phyloP scores from a whole-genome alignment of 306 rosid genomes.

The Trifolium pratense region DNA sequence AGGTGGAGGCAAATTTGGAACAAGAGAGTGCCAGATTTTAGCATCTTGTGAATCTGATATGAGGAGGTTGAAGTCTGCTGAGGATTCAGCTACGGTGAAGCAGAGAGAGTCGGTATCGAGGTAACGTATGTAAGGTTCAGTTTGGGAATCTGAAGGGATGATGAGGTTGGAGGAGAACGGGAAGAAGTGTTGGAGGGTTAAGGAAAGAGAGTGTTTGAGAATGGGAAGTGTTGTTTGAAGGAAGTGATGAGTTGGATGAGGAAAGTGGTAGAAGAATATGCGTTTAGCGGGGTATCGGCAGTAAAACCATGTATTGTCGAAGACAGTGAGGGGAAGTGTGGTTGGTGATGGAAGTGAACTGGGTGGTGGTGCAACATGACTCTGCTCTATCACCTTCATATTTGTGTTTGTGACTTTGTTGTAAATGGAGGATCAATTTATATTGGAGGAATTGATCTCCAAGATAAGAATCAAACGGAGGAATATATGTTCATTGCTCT shows the following conservation, averaged over 20 bases:
- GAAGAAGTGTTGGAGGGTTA: constrained; percentile 52
- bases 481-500: no score
- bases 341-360: constrained; percentile 30
- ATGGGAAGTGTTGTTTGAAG: constrained; percentile 35
- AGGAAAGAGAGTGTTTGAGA: constrained; percentile 50
- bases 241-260: constrained; percentile 35
- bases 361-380: constrained; percentile 41
- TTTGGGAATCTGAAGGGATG: constrained; percentile 16
- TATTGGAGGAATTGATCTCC: no score
- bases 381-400: constrained; percentile 18
- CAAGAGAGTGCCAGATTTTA: constrained; percentile 18
- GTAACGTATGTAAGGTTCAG: constrained; percentile 36
- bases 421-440: background rate
- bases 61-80: constrained; percentile 26
- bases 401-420: background rate
- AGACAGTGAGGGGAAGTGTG: constrained; percentile 45
- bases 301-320: constrained; percentile 41
- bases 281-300: constrained; percentile 9
- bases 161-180: constrained; percentile 41
- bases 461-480: no score
- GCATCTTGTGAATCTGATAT: constrained; percentile 19
- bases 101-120: constrained; percentile 3
- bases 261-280: constrained; percentile 49
- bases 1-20: constrained; percentile 8
- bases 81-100: constrained; percentile 30